These are phyloP conservation scores for Russula sp. DNA, from an alignment of 768 basidiomycete genomes.

Conservation along the genomic window DNA sequence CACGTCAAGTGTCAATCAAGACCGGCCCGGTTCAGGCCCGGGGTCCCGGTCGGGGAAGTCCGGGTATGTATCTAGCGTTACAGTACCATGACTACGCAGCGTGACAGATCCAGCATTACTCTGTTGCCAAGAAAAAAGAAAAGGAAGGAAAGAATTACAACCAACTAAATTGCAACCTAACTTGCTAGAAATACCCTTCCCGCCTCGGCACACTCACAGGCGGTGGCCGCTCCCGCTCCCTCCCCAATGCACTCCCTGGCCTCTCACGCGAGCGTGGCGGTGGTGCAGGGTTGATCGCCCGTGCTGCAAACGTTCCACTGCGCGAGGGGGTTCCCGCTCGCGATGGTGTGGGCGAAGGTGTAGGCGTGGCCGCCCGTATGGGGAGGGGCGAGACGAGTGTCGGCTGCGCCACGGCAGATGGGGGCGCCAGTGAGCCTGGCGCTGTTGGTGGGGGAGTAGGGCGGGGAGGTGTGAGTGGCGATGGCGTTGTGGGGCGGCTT, in stretches of 20 bases:
- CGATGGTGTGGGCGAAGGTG: neutral
- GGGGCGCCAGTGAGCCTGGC: neutral
- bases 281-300: constrained; percentile 40
- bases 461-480: neutral
- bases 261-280: constrained; percentile 64
- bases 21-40: too few species aligned
- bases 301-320: neutral
- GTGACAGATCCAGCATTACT: too few species aligned
- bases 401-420: neutral
- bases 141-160: too few species aligned
- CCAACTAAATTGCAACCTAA: neutral
- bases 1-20: too few species aligned
- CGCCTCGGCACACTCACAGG: constrained; percentile 49
- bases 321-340: neutral
- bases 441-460: neutral
- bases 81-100: neutral
- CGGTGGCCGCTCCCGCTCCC: constrained; percentile 36
- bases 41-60: neutral
- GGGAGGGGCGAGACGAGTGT: constrained; percentile 7
- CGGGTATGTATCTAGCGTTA: neutral
- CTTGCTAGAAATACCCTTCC: constrained; percentile 57
- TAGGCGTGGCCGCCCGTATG: constrained; percentile 1
- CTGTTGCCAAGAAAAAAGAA: neutral
- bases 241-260: constrained; percentile 49
- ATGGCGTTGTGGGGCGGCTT: constrained; percentile 6